A percentile compares a stretch with the other conserved stretches of the same genome.
Evolutionary conservation across 2,329 filamentous ascomycete genomes (phyloP).

Genomic region (Botrytis sinoallii): DNA sequence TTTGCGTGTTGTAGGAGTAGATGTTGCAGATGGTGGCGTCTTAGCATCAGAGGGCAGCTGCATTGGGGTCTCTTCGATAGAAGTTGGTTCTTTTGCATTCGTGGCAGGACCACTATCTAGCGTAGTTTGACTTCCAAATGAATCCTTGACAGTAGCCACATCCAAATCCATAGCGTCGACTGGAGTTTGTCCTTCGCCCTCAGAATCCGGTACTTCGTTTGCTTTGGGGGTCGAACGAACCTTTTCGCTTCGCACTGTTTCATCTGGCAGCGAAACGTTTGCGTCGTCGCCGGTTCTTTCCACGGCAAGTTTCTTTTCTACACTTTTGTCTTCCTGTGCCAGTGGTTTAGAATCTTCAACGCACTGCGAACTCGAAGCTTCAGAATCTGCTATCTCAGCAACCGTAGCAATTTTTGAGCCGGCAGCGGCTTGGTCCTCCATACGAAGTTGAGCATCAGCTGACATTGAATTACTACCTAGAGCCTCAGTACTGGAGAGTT

Average conservation of each 20-base stretch:
- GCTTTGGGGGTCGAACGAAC: conserved; percentile 19
- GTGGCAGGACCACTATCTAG: conserved; percentile 16
- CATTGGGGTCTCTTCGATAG: conserved; percentile 2
- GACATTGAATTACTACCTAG: conserved; percentile 44
- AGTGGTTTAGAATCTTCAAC: background rate
- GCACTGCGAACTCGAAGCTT: conserved; percentile 12
- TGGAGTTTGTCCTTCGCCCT: conserved; percentile 30
- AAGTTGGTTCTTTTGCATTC: background rate
- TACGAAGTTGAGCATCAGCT: conserved; percentile 56
- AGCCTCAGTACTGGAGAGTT: conserved; percentile 42
- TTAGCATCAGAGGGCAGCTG: conserved; percentile 18
- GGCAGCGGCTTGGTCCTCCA: conserved; percentile 48
- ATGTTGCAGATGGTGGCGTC: conserved; percentile 24
- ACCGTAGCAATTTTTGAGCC: conserved; percentile 31
- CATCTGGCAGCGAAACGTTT: background rate
- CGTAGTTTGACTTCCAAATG: conserved; percentile 28
- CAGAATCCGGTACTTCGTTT: conserved; percentile 32
- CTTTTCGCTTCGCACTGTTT: conserved; percentile 19
- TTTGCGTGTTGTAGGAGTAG: conserved; percentile 27
- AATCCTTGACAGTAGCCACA: conserved; percentile 30
- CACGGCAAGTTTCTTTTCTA: conserved; percentile 6
- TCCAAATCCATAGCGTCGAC: conserved; percentile 35
- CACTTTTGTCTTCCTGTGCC: background rate
- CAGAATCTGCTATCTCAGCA: conserved; percentile 11
- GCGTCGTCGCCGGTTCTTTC: background rate